Base-by-base conservation (phyloP, 352 stramenopile genomes). In the Globisporangium irregulare region DNA sequence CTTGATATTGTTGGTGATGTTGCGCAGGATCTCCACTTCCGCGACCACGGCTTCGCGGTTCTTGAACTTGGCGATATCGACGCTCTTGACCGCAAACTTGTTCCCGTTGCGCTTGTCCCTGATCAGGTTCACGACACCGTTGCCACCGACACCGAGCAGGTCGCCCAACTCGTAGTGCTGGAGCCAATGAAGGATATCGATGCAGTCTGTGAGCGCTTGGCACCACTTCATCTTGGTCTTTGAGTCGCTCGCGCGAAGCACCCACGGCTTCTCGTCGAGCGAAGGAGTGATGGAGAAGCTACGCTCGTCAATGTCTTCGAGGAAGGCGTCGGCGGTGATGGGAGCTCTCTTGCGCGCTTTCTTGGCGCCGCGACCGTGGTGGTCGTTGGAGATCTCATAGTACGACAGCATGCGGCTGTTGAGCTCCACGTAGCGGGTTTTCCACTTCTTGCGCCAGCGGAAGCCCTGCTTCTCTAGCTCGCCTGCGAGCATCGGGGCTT, bases 1-100 rank as follows among this genome's bases (percentile, higher is more conserved):
- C 48, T 82, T 80, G 71, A 92, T 93, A 59, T 87, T 81, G 72
- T 91, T 92, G 7, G 83, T 92, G 75, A 93, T 91, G 69, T 81
- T 87, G 70, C 84, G 84, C 66, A 94, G 55, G 66, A 94, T 92
- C 73, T 94, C 84, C 25, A 94, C 81, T 62, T 92, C 86, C 12
- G 79, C 75, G 36, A 92, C 82, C 25, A 89, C 79, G 24, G 86
- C 83, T 32, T 78, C 83, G 29, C 84, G 79, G 72, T 92, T 82
- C 62, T 80, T 81, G 73, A 92, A 92, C 71, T 91, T 91, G 64
- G 82, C 80, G 34, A 89, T 81, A 57, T 94, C 84, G 36, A 94
- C 66, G 59, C 90, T 84, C 73, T 94, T 94, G 62, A 92, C 81
- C 4, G 86, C 84, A n/a, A 79, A 94, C 41, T 74, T 56, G 10